Conservation (phyloP, 305 asterid species). For the Solanum hybrid region DNA sequence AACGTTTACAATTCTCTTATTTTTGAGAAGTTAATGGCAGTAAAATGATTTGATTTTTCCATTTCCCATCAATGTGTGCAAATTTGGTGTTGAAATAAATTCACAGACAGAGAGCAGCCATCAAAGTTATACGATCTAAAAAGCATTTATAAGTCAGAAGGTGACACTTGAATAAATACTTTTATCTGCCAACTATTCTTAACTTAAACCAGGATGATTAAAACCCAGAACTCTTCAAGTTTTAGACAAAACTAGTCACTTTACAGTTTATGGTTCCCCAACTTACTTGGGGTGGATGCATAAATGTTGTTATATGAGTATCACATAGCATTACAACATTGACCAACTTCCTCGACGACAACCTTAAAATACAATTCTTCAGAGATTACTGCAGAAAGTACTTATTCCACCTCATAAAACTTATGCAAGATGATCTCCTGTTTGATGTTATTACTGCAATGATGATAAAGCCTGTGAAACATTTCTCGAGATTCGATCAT, state of each 20-base stretch:
- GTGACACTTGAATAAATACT: background rate
- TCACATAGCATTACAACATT: constrained; percentile 2
- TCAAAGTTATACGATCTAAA: background rate
- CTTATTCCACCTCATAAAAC: background rate
- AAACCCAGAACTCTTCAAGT: background rate
- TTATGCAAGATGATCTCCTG: background rate
- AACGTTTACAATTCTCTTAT: background rate
- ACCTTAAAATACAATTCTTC: background rate
- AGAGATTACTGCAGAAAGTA: background rate
- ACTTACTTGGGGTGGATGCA: background rate
- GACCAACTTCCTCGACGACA: background rate
- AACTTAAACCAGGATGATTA: background rate
- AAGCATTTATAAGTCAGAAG: background rate
- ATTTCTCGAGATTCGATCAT: constrained; percentile 63
- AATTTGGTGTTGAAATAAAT: background rate
- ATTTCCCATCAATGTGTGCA: background rate
- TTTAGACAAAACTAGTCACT: background rate
- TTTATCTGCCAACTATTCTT: background rate
- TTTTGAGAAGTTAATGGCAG: background rate
- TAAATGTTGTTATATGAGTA: background rate
- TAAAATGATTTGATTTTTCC: background rate
- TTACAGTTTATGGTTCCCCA: background rate
- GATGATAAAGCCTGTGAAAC: constrained; percentile 52
- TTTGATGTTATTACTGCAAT: constrained; percentile 17
- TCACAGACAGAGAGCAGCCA: background rate